These are phyloP conservation scores for Eimeria maxima DNA, from an alignment of 169 alveolate species.

Conservation along the genomic window DNA sequence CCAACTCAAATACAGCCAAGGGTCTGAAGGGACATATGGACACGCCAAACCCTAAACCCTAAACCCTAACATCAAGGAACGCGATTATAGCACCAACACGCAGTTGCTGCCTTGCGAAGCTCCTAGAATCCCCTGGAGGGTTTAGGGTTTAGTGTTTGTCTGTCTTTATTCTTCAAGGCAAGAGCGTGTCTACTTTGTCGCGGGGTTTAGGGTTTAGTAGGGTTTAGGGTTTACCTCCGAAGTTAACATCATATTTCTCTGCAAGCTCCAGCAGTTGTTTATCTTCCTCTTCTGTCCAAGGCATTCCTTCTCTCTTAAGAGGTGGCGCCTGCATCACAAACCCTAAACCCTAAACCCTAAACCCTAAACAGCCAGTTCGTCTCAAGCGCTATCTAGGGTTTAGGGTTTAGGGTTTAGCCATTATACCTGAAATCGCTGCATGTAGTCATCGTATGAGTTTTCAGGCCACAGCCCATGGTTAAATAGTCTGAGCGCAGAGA, in stretches of 20 bases:
- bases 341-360: background rate
- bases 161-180: too few species aligned
- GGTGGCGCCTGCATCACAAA: background rate
- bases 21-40: conserved; percentile 83
- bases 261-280: conserved; percentile 87
- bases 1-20: conserved; percentile 94
- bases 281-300: conserved; percentile 91
- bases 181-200: too few species aligned
- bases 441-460: conserved; percentile 87
- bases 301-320: conserved; percentile 69
- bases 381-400: too few species aligned
- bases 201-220: conserved; percentile 11
- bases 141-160: background rate
- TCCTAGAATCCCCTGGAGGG: background rate
- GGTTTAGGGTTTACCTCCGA: conserved; percentile 86
- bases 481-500: conserved; percentile 85
- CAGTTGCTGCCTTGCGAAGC: background rate
- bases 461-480: conserved; percentile 94
- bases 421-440: conserved; percentile 86
- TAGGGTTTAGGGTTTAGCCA: conserved; percentile 8
- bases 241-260: conserved; percentile 90
- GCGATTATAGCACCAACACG: background rate
- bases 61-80: background rate
- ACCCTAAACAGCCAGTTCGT: background rate
- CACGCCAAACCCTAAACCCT: too few species aligned